Base-by-base conservation (phyloP, 768 basidiomycete species). In the Asterophora parasitica region DNA sequence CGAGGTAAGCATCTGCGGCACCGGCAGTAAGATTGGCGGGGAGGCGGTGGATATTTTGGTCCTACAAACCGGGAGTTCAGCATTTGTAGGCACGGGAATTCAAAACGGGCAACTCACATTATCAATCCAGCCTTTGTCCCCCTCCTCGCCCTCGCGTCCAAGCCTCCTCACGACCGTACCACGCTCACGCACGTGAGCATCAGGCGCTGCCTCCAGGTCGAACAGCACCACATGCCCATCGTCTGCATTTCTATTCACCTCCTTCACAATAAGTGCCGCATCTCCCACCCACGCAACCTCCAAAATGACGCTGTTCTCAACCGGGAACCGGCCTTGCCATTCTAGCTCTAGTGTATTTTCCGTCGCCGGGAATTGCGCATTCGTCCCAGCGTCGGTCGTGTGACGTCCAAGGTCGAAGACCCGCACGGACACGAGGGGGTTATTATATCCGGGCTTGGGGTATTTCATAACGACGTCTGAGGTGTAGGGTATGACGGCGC, bases 111-210 rank as follows among this genome's bases (percentile, higher is more conserved):
- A 26, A 72, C 85, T 51, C 53, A 91, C 92, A 51, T 79, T 70
- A 42, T 97, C 90, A 52, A 97, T 92, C 96, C 96, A 99, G 1
- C 96, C 96, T 31, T 82, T 81, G 59, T 96, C 95, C 0, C 83
- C 86, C 59, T 95, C 77, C 58, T 93, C 94, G 5, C 91, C 95
- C 30, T 83, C 61, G 60, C 80, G 77, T 4, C 93, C 95, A 8
- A 95, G 72, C 51, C 73, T 83, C 48, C 95, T 72, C 7, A 92
- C 87, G 11, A 91, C 80, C 38, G 55, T 60, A 6, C 83, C 82
- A 27, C 57, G 58, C 9, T 66, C 65, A 37, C 66, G 66, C 1
- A 58, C 52, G 5, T 53, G 44, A 7, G 56, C 54, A 40, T 59
- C 60, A 9, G 30, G 30, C 17, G 54, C 55, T 16, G 56, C 58